phyloP scores from a whole-genome alignment of 2,329 filamentous ascomycete genomes.

The Pleomassaria siparia region DNA sequence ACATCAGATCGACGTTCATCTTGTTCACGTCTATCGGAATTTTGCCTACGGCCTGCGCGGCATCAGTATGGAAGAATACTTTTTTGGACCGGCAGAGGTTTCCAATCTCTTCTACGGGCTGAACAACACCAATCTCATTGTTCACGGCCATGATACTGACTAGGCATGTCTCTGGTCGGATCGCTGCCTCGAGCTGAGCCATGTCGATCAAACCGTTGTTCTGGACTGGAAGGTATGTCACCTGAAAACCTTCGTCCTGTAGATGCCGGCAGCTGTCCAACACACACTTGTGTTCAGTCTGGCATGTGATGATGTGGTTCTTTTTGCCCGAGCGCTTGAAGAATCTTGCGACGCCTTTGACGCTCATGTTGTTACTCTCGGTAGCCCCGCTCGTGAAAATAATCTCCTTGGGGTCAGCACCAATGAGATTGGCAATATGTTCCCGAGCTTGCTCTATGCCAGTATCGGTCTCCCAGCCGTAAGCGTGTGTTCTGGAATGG shows the following conservation, averaged over 20 bases:
- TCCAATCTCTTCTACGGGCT: conserved; percentile 91
- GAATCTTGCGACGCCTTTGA: conserved; percentile 96
- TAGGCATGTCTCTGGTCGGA: conserved; percentile 84
- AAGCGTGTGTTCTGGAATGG: conserved; percentile 94
- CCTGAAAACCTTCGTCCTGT: conserved; percentile 92
- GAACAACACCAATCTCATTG: conserved; percentile 99
- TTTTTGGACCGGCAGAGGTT: conserved; percentile 88
- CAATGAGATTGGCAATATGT: conserved; percentile 83
- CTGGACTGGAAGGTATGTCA: conserved; percentile 95
- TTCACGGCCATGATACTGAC: conserved; percentile 99
- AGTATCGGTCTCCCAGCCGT: conserved; percentile 97
- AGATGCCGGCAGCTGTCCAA: conserved; percentile 95
- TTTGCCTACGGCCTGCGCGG: conserved; percentile 96
- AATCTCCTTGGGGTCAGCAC: conserved; percentile 95
- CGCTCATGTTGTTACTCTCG: conserved; percentile 99
- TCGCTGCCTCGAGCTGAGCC: conserved; percentile 81
- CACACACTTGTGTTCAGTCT: conserved; percentile 99
- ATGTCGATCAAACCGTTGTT: conserved; percentile 82
- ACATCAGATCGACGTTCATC: conserved; percentile 98
- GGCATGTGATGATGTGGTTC: conserved; percentile 95
- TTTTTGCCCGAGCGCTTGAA: conserved; percentile 93
- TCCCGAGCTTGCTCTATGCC: conserved; percentile 84
- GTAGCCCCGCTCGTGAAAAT: conserved; percentile 98
- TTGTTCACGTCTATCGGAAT: conserved; percentile 95
- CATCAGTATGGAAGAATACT: conserved; percentile 97